Base-by-base conservation (phyloP, 306 rosid genomes). In the Datisca glomerata region DNA sequence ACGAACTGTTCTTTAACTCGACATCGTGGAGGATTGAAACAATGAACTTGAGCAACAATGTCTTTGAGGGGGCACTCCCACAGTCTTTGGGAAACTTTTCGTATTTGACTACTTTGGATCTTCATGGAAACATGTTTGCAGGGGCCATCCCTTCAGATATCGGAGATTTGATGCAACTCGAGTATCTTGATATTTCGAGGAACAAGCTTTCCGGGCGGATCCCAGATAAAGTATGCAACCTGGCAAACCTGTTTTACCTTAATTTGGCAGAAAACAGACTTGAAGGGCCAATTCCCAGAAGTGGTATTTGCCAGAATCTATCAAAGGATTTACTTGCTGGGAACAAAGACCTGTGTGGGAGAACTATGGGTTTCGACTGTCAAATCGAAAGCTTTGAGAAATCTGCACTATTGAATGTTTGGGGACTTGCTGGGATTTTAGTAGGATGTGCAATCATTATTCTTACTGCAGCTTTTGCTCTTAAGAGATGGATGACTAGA, bases 11-110 rank as follows among this genome's bases (percentile, higher is more conserved):
- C 47, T 75, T 79, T 2, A 66, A 63, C 56, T 65, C 81, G 18
- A 62, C 77, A 54, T 53, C 64, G n/a, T 91, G 98, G 98, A 91
- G 80, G 74, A 80, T 91, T 12, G 92, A 84, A 63, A 58, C 75
- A 17, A 60, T 91, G 75, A 91, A 84, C 56, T 57, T 91, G 45
- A 84, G 98, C 57, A 38, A 19, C n/a, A 91, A 91, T 32, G 24
- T 53, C 34, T 75, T 91, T 40, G 37, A 15, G 6, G 98, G 98
- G 34, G 54, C 61, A 44, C 62, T 91, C 68, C 96, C 96, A 0
- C 32, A 3, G 11, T 61, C 96, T 27, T 54, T 91, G 69, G 94
- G 87, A 24, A 80, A 84, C 52, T 72, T 91, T 15, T 84, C 92
- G 0, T 84, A 64, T 74, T 62, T 85, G 80, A 61, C 92, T 15